A percentile compares a stretch with the other conserved stretches of the same genome.
Conservation (phyloP, 2,329 filamentous ascomycete genomes). For the Fusarium papillatum region DNA sequence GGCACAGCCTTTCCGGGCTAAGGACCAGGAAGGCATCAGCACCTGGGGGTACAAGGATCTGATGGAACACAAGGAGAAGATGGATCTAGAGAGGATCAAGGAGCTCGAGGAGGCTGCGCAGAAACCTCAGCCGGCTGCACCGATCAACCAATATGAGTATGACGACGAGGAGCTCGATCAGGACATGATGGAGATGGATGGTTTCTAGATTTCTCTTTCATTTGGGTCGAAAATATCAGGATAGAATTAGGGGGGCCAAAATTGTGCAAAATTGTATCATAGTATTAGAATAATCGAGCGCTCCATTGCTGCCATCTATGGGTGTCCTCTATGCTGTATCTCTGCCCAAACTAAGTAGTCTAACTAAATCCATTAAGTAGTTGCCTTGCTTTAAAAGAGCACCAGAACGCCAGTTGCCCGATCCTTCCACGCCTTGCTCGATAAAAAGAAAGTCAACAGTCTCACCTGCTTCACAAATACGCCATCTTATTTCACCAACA, state of each 20-base stretch:
- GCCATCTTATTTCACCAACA: conserved; percentile 37
- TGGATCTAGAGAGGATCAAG: conserved; percentile 76
- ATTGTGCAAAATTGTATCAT: conserved; percentile 19
- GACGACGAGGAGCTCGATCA: conserved; percentile 67
- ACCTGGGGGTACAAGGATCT: conserved; percentile 91
- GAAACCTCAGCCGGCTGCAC: conserved; percentile 37
- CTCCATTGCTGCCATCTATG: neutral
- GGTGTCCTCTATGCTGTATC: conserved; percentile 3
- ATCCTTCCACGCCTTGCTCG: conserved; percentile 9
- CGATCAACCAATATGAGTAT: conserved; percentile 61
- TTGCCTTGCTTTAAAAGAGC: neutral
- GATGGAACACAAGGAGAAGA: conserved; percentile 81
- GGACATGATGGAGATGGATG: conserved; percentile 67
- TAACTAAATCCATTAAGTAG: neutral
- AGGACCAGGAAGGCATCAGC: conserved; percentile 91
- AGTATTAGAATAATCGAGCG: conserved; percentile 20
- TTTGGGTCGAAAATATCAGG: neutral
- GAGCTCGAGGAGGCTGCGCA: conserved; percentile 65
- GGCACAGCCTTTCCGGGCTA: conserved; percentile 88
- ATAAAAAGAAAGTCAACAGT: conserved; percentile 6
- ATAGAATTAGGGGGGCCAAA: conserved; percentile 5
- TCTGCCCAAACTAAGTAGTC: conserved; percentile 3
- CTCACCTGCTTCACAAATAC: neutral
- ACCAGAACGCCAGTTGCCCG: conserved; percentile 8
- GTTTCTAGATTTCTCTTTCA: conserved; percentile 40